Conservation (phyloP, 768 basidiomycete genomes). For the Rhodosporidiobolus sp. region DNA sequence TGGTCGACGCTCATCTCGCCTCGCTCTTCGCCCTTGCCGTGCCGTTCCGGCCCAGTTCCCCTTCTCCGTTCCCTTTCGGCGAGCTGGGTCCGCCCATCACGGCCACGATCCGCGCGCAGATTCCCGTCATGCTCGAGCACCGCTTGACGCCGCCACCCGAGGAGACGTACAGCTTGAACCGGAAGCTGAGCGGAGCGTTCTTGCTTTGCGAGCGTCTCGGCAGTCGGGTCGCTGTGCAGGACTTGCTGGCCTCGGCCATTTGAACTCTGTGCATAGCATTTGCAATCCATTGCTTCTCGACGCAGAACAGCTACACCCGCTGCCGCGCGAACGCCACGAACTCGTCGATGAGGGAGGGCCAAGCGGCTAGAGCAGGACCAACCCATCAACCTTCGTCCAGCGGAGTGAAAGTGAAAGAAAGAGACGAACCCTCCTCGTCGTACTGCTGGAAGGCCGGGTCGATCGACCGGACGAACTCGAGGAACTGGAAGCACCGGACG, state of each 20-base stretch:
- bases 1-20: slow-evolving; percentile 79
- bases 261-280: neutral
- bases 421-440: slow-evolving; percentile 65
- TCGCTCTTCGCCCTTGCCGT: slow-evolving; percentile 80
- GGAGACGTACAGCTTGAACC: slow-evolving; percentile 91
- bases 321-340: slow-evolving; percentile 69
- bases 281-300: neutral
- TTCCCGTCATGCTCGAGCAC: slow-evolving; percentile 85
- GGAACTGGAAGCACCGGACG: no score
- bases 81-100: slow-evolving; percentile 61
- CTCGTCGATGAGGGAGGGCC: slow-evolving; percentile 83
- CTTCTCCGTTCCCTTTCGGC: slow-evolving; percentile 75
- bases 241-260: slow-evolving; percentile 55
- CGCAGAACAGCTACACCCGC: neutral
- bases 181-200: slow-evolving; percentile 55
- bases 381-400: neutral
- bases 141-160: slow-evolving; percentile 85
- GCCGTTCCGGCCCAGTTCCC: slow-evolving; percentile 67
- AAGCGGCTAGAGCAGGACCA: slow-evolving; percentile 58
- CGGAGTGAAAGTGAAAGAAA: neutral
- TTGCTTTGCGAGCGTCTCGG: slow-evolving; percentile 59
- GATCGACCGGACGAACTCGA: slow-evolving; percentile 58
- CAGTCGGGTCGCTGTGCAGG: slow-evolving; percentile 68
- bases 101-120: slow-evolving; percentile 67
- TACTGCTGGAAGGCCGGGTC: slow-evolving; percentile 70